Base-by-base conservation (phyloP, 768 basidiomycete species). In the Mrakia hoshinonis region DNA sequence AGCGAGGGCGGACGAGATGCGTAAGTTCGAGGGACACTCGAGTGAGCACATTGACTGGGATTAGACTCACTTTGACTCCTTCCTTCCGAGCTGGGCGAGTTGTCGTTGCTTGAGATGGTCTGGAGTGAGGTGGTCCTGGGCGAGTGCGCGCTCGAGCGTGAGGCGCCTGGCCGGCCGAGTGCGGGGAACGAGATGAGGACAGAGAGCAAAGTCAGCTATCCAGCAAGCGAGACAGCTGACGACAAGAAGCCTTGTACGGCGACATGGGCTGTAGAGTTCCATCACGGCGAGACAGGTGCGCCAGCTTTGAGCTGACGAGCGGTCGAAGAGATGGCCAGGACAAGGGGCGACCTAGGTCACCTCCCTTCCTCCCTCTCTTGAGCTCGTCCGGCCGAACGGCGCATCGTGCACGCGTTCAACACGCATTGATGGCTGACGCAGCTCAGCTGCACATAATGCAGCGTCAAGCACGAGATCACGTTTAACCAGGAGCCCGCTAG, bases 81-180 rank as follows among this genome's bases (percentile, higher is more conserved):
- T 90, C 81, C 88, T 89, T 26, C 92, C 93, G 43, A 91, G 84
- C 75, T 90, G 87, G 67, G 85, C 83, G 71, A 95, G 81, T 77
- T 93, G 91, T 11, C 91, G 85, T 75, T 87, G 85, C 81, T 92
- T 94, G 68, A 91, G 86, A 71, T 93, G 91, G 74, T 94, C 91
- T 13, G 89, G 84, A 79, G 87, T 85, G 76, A 84, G 81, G 1
- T 82, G 80, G 76, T 93, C 90, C 9, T 81, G 81, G 72, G 88
- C 87, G 61, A 95, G 83, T 75, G 86, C 85, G 70, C 89, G 85
- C 79, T 95, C 92, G 60, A 93, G 82, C 76, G 92, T 90, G 71
- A 92, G 87, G 73, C 92, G 91, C 80, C 92, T 94, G 79, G 43
- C 39, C 46, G 24, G 20, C 47, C 43, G 39, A 22, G 12, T 36